Evolutionary conservation across 768 basidiomycete species (phyloP).

Genomic region (Termitomyces sp.): DNA sequence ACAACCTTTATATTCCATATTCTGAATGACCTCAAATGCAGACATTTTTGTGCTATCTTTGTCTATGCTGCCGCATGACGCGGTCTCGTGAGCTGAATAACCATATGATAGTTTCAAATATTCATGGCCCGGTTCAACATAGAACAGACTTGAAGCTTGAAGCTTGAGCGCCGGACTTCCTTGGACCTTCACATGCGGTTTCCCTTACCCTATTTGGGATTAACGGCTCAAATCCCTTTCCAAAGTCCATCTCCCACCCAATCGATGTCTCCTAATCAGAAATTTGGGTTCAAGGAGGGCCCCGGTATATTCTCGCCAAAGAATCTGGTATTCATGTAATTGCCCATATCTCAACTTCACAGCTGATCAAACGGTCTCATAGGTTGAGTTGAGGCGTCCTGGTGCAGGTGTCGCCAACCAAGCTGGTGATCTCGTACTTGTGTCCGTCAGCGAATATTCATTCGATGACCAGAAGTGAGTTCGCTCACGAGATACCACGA

Average conservation of each 20-base stretch:
- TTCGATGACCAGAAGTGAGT: conserved; percentile 72
- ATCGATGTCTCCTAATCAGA: conserved; percentile 24
- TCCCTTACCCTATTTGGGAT: conserved; percentile 48
- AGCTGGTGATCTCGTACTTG: conserved; percentile 64
- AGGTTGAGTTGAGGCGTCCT: conserved; percentile 65
- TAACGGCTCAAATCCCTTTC: conserved; percentile 54
- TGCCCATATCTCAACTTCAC: neutral
- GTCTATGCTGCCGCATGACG: too few species aligned
- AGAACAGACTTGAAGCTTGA: neutral
- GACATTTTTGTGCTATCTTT: neutral
- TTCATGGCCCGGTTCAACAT: neutral
- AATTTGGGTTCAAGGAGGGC: conserved; percentile 59
- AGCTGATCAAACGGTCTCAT: neutral
- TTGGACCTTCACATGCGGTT: conserved; percentile 42
- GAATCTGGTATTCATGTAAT: conserved; percentile 42
- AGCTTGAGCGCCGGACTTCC: neutral
- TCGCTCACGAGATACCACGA: neutral
- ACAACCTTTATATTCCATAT: neutral
- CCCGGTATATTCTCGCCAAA: conserved; percentile 64
- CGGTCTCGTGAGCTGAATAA: neutral
- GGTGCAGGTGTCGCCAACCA: conserved; percentile 64
- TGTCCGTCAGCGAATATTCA: conserved; percentile 66
- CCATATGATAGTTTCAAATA: neutral
- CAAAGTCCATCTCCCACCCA: conserved; percentile 21
- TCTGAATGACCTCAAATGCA: neutral